Percentiles rank a stretch among this genome's conserved stretches.
Evolutionary conservation across 495 filamentous ascomycete genomes (phyloP).

Genomic region (Evansstolkia leycettana): DNA sequence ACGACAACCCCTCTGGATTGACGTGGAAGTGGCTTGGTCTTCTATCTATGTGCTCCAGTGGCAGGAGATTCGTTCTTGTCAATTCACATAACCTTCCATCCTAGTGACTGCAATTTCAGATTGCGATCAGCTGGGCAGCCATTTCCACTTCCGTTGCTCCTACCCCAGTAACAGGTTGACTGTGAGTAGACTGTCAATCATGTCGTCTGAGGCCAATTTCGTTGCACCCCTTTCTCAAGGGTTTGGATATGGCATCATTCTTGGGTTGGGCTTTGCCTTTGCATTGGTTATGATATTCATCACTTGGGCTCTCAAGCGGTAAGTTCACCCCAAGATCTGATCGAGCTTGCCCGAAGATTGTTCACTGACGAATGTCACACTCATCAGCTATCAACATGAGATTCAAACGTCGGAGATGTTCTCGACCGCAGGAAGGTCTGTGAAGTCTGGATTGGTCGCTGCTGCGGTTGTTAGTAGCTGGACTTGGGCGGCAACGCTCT

Average conservation of each 20-base stretch:
- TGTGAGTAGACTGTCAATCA: no score
- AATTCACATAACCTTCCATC: slow-evolving; percentile 1
- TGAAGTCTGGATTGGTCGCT: slow-evolving; percentile 90
- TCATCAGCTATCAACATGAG: slow-evolving; percentile 70
- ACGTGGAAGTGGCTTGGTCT: no score
- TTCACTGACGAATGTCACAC: no score
- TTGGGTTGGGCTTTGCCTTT: slow-evolving; percentile 65
- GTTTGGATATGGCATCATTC: slow-evolving; percentile 74
- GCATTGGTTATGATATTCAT: slow-evolving; percentile 72
- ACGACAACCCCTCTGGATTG: no score
- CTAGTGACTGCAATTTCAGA: no score
- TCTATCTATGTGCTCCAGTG: no score
- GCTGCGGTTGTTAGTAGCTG: slow-evolving; percentile 91
- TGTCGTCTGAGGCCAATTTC: slow-evolving; percentile 12
- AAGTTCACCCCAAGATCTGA: slow-evolving; percentile 1
- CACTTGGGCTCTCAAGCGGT: slow-evolving; percentile 66
- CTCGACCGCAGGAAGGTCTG: slow-evolving; percentile 83
- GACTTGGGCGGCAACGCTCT: slow-evolving; percentile 60
- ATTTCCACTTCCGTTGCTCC: not conserved
- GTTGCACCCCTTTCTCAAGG: slow-evolving; percentile 51
- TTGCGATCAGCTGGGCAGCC: not conserved
- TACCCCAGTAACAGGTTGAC: not conserved
- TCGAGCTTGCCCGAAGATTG: not conserved
- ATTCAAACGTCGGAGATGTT: slow-evolving; percentile 97
- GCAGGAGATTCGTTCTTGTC: not conserved